phyloP scores from a whole-genome alignment of 2,329 filamentous ascomycete species.

The Aspergillus transmontanensis region DNA sequence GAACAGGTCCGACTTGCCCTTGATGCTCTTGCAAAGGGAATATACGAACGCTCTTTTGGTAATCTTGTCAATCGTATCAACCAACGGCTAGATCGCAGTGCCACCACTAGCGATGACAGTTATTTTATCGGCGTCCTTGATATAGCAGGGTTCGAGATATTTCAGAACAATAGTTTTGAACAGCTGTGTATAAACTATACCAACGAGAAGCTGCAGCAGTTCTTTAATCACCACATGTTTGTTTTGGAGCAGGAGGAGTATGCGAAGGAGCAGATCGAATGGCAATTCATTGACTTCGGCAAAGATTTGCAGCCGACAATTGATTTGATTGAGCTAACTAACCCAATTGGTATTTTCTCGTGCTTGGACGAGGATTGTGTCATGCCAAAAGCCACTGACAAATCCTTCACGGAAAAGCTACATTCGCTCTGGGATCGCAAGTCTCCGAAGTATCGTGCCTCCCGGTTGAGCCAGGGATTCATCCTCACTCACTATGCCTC shows the following conservation, averaged over 20 bases:
- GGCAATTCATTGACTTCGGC: constrained; percentile 99
- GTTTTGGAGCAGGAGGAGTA: constrained; percentile 98
- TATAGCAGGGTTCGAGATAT: constrained; percentile 99
- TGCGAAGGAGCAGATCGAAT: constrained; percentile 95
- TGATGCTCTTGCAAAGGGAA: constrained; percentile 92
- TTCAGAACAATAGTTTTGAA: constrained; percentile 97
- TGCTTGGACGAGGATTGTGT: constrained; percentile 97
- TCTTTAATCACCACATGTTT: constrained; percentile 99
- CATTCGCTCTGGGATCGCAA: constrained; percentile 96
- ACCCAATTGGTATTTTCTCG: constrained; percentile 98
- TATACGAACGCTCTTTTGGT: constrained; percentile 95
- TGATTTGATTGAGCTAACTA: constrained; percentile 91
- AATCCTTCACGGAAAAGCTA: constrained; percentile 96
- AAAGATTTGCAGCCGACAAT: constrained; percentile 97
- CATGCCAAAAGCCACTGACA: constrained; percentile 98
- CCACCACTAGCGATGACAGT: constrained; percentile 80
- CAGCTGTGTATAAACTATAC: constrained; percentile 99
- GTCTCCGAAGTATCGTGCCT: constrained; percentile 87
- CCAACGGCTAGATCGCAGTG: constrained; percentile 81
- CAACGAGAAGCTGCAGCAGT: constrained; percentile 98
- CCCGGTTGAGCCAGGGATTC: constrained; percentile 86
- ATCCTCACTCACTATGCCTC: constrained; percentile 96
- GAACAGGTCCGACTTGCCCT: constrained; percentile 91
- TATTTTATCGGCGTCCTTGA: constrained; percentile 97
- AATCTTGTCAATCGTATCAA: constrained; percentile 93